phyloP scores from a whole-genome alignment of 805 yeast species.

The Candida silvicultrix region DNA sequence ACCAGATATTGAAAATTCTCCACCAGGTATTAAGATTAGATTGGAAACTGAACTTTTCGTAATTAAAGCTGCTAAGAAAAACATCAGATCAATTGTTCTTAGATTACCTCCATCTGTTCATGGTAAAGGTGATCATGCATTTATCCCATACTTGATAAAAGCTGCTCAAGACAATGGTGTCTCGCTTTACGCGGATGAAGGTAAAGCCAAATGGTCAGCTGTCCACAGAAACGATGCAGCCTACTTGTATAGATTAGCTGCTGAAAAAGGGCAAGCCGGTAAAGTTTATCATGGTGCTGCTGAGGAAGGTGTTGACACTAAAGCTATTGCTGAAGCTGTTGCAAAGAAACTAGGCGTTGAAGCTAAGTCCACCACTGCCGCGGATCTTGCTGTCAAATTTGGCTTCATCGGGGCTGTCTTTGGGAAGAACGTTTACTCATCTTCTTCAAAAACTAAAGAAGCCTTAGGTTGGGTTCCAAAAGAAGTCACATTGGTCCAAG shows the following conservation, averaged over 20 bases:
- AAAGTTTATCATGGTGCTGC: constrained; percentile 22
- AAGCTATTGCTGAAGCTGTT: constrained; percentile 23
- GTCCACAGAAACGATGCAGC: constrained; percentile 30
- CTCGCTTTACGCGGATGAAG: constrained; percentile 31
- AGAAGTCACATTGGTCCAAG: constrained; percentile 16
- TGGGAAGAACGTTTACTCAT: constrained; percentile 9
- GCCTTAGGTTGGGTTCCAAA: constrained; percentile 25
- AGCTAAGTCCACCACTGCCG: constrained; percentile 10
- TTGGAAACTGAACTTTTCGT: background rate
- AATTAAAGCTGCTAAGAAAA: constrained; percentile 14
- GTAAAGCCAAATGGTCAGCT: constrained; percentile 27
- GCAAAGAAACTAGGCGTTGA: constrained; percentile 15
- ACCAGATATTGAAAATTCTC: constrained; percentile 4
- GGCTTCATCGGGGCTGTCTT: constrained; percentile 12
- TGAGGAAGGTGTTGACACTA: constrained; percentile 19
- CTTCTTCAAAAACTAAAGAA: constrained; percentile 15
- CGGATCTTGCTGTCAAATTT: constrained; percentile 7
- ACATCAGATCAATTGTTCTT: constrained; percentile 19
- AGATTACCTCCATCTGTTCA: constrained; percentile 32
- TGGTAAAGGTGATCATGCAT: constrained; percentile 25
- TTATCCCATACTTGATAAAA: constrained; percentile 17
- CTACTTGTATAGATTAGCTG: constrained; percentile 20
- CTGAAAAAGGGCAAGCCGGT: constrained; percentile 23
- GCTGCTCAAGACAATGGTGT: constrained; percentile 27
- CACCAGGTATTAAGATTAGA: background rate